phyloP scores from a whole-genome alignment of 2,329 filamentous ascomycete species.

The Dactylella cylindrospora region DNA sequence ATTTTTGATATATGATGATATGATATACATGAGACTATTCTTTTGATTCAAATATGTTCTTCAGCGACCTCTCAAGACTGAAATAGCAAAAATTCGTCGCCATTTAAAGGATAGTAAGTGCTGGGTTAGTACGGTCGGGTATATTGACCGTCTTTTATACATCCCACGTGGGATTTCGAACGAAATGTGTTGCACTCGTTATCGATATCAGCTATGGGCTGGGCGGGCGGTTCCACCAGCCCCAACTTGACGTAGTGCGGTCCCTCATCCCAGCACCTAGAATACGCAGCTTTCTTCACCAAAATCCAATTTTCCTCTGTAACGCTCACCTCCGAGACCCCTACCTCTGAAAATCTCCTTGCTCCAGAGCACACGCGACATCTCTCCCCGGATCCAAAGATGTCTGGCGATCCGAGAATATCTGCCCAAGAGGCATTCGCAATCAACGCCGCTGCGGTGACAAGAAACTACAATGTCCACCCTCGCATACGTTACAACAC shows the following conservation, averaged over 20 bases:
- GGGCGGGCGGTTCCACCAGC: too few species aligned
- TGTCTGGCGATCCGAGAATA: constrained; percentile 46
- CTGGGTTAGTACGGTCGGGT: too few species aligned
- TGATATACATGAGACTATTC: too few species aligned
- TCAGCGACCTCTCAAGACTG: too few species aligned
- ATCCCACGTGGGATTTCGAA: too few species aligned
- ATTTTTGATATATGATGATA: too few species aligned
- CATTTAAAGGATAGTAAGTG: too few species aligned
- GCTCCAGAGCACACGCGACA: constrained; percentile 7
- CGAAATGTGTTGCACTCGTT: constrained; percentile 36
- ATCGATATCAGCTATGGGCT: constrained; percentile 43
- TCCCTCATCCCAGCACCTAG: constrained; percentile 27
- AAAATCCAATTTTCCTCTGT: too few species aligned
- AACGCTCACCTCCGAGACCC: too few species aligned
- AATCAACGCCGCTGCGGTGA: constrained; percentile 49
- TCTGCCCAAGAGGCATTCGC: constrained; percentile 49
- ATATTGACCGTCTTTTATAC: too few species aligned
- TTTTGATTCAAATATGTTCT: too few species aligned
- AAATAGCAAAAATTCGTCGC: too few species aligned
- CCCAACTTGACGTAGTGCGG: constrained; percentile 43
- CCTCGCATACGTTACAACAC: constrained; percentile 93
- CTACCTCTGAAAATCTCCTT: constrained; percentile 17
- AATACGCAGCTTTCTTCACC: constrained; percentile 22
- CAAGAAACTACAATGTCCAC: constrained; percentile 56
- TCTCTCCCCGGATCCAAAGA: constrained; percentile 4